Evolutionary conservation across 495 filamentous ascomycete genomes (phyloP), one percentile per base, ranked within the genome.

Genomic region (Aspergillus mulundensis): DNA sequence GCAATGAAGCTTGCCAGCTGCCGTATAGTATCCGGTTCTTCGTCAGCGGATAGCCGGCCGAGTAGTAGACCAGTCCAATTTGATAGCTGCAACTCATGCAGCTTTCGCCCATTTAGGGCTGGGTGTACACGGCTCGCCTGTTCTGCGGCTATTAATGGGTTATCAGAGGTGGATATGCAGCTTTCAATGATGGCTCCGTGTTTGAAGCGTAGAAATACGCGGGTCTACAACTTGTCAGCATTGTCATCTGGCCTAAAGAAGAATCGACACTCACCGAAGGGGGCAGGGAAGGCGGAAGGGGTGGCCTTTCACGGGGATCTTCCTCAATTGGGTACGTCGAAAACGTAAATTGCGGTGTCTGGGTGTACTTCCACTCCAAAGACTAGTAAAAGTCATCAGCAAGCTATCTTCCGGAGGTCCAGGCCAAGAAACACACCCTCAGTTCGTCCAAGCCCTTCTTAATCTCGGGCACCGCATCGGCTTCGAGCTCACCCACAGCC

Each of bases 311-410:
- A 11, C 82, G 74, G 15, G 75, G 74, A 59, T 87, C 84, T 0
- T 80, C 79, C 40, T 80, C 75, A 11, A 73, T 81, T 3, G 69
- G 61, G 57, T 78, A 74, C 18, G 79, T 83, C 7, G 82, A 84
- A 44, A 95, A 86, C 21, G 81, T 87, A 66, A 97, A 96, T 61
- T 86, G 83, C 0, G 91, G 91, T 18, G 91, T 96, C 68, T 95
- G 89, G 2, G 78, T 80, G 67, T 85, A 95, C 60, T 87, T 86
- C 89, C 90, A 95, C 12, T 87, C 84, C 5, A 71, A 64, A 0
- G 88, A 90, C 83, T 89, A 43, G 18, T 23, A 20, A 25, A 25
- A n/a, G 16, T 20, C 5, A 41, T 56, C 36, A 53, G 44, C 49
- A 21, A 23, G 15, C 25, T 44, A 21, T 12, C 12, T 44, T 38